Percentiles rank a stretch among this genome's conserved stretches.
phyloP scores from a whole-genome alignment of 1,139 yeast species.

The Lodderomyces parapsilosis region DNA sequence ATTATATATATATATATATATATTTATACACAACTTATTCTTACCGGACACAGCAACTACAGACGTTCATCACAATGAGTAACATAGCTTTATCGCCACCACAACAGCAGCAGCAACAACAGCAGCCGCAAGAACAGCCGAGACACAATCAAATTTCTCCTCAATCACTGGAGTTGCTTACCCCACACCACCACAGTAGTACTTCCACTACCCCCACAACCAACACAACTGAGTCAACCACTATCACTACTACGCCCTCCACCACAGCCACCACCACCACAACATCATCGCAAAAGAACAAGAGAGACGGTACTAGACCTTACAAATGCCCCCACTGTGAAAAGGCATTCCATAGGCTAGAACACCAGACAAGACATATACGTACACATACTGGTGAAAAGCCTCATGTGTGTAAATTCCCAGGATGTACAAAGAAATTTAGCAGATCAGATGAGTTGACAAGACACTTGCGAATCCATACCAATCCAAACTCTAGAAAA shows the following conservation, averaged over 20 bases:
- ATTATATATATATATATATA: too few species aligned
- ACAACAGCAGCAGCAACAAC: conserved; percentile 3
- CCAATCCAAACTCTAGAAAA: conserved; percentile 70
- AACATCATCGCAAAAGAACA: conserved; percentile 2
- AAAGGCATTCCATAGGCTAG: conserved; percentile 88
- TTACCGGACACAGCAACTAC: too few species aligned
- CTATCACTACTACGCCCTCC: neutral
- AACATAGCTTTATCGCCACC: neutral
- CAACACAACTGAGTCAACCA: neutral
- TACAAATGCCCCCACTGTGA: conserved; percentile 90
- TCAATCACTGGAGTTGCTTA: conserved; percentile 1
- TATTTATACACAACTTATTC: too few species aligned
- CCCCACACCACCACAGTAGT: conserved; percentile 2
- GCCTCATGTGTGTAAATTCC: conserved; percentile 85
- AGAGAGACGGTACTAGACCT: conserved; percentile 51
- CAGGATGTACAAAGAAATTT: conserved; percentile 84
- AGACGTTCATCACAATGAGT: neutral
- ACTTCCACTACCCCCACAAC: conserved; percentile 2
- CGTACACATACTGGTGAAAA: conserved; percentile 96
- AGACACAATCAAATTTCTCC: conserved; percentile 2
- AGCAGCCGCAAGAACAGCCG: neutral
- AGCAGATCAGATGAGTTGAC: conserved; percentile 89
- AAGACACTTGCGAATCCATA: conserved; percentile 84
- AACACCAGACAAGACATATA: conserved; percentile 92
- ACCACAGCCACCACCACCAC: too few species aligned